Conservation (phyloP, 345 rosid species). For the Ailanthus altissimus region DNA sequence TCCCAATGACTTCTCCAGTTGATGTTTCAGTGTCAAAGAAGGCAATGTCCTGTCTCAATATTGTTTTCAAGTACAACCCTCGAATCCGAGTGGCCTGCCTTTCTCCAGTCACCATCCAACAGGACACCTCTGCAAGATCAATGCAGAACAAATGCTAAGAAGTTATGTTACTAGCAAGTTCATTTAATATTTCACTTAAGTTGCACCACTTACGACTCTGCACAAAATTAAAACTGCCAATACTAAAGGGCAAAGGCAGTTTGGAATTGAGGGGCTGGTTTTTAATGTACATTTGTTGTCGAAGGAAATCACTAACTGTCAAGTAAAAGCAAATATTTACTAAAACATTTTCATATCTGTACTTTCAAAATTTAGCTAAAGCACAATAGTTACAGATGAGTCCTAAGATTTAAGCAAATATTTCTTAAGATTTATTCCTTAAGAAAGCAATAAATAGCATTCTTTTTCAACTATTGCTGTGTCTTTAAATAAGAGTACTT, state of each 20-base stretch:
- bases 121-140: constrained; percentile 64
- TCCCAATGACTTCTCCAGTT: constrained; percentile 89
- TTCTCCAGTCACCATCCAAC: constrained; percentile 93
- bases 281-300: too few relatives aligned
- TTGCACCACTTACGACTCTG: neutral
- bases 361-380: too few relatives aligned
- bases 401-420: too few relatives aligned
- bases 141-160: constrained; percentile 4
- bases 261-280: too few relatives aligned
- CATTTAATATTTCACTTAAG: neutral
- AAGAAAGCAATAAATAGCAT: too few relatives aligned
- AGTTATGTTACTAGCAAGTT: neutral
- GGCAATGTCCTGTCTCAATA: constrained; percentile 78
- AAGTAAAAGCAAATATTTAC: too few relatives aligned
- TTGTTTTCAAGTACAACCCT: constrained; percentile 71
- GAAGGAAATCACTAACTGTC: too few relatives aligned
- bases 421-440: too few relatives aligned
- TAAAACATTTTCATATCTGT: too few relatives aligned
- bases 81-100: constrained; percentile 79
- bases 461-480: too few relatives aligned
- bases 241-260: neutral
- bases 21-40: constrained; percentile 83
- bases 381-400: too few relatives aligned
- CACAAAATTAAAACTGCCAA: neutral
- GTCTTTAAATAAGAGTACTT: too few relatives aligned